phyloP scores from a whole-genome alignment of 2,329 filamentous ascomycete genomes.

The Trichoderma arundinaceum region DNA sequence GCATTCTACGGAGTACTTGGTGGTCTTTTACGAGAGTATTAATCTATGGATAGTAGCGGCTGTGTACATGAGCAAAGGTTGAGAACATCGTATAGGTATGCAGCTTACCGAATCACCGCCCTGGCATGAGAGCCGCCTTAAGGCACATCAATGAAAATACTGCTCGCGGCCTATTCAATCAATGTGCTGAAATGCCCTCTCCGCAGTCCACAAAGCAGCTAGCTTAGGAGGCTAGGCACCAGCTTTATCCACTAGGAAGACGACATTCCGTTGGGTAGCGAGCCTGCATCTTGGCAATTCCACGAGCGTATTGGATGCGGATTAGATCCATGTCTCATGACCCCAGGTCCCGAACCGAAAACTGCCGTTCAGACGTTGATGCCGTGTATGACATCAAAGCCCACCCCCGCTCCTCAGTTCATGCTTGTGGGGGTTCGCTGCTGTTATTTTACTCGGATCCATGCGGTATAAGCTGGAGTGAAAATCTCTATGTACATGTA shows the following conservation, averaged over 20 bases:
- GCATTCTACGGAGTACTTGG: too few relatives aligned
- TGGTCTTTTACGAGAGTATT: too few relatives aligned
- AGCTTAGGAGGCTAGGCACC: slow-evolving; percentile 9
- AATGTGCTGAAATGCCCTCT: neutral
- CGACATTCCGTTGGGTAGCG: slow-evolving; percentile 1
- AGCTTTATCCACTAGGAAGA: slow-evolving; percentile 16
- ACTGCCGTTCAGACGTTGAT: slow-evolving; percentile 15
- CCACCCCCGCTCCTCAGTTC: slow-evolving; percentile 4
- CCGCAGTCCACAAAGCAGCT: neutral
- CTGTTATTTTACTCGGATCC: neutral
- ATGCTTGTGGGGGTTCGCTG: neutral
- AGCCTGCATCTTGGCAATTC: slow-evolving; percentile 16
- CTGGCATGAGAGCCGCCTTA: neutral
- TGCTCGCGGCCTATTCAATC: too few relatives aligned
- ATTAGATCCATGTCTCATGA: slow-evolving; percentile 27
- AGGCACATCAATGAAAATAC: neutral
- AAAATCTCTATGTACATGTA: slow-evolving; percentile 3
- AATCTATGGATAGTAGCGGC: neutral
- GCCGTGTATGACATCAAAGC: slow-evolving; percentile 27
- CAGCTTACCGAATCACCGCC: neutral
- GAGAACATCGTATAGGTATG: neutral
- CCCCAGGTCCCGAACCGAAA: slow-evolving; percentile 18
- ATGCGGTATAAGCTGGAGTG: slow-evolving; percentile 1
- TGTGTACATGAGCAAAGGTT: neutral
- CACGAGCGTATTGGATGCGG: slow-evolving; percentile 9